A percentile compares a stretch with the other conserved stretches of the same genome.
These are phyloP conservation scores for Beta macrorhiza DNA, from an alignment of 179 eudicot species.

Conservation along the genomic window DNA sequence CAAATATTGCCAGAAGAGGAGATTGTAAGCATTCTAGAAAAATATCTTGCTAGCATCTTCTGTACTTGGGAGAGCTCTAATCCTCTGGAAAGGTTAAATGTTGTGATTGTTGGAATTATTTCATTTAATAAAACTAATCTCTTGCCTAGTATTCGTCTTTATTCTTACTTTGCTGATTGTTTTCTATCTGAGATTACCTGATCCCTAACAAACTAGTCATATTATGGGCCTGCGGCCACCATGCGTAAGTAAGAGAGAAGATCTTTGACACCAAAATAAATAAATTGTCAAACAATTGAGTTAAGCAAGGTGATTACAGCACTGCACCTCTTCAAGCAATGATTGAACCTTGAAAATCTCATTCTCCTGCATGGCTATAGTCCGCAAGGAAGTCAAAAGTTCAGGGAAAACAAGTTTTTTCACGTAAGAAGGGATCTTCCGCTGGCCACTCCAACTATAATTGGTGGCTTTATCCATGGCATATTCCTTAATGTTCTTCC, in stretches of 20 bases:
- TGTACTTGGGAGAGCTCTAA: no score
- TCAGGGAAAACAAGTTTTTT: constrained; percentile 84
- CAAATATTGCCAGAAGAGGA: no score
- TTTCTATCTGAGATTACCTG: no score
- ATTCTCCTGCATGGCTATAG: constrained; percentile 79
- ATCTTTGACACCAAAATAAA: not conserved
- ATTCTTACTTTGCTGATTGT: no score
- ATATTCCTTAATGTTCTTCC: constrained; percentile 31
- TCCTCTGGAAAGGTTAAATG: no score
- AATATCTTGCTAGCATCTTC: no score
- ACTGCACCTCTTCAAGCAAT: constrained; percentile 73
- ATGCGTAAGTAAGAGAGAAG: not conserved
- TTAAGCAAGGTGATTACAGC: not conserved
- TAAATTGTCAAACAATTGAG: not conserved
- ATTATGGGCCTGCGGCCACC: not conserved
- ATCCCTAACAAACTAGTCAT: not conserved
- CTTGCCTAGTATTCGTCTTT: no score
- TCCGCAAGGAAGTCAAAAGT: constrained; percentile 75
- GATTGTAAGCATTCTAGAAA: no score
- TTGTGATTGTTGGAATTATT: no score
- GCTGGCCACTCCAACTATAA: constrained; percentile 87
- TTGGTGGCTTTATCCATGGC: constrained; percentile 27
- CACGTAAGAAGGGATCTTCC: constrained; percentile 72
- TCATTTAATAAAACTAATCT: no score
- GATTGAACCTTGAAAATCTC: constrained; percentile 71